phyloP scores from a whole-genome alignment of 1,284 basidiomycete genomes.

The Cronartium ribicola region DNA sequence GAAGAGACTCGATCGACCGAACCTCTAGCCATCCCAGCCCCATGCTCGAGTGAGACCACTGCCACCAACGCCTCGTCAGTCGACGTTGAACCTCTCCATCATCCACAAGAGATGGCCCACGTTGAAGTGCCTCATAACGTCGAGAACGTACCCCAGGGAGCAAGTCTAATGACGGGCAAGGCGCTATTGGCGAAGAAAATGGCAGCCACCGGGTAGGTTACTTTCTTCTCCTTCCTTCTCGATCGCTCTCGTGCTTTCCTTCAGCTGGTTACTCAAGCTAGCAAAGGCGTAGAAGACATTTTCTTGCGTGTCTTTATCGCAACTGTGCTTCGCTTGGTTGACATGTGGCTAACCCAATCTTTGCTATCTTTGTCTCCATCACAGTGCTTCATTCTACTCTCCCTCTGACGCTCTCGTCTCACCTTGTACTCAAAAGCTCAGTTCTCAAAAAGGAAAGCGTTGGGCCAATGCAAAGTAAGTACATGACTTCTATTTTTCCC shows the following conservation, averaged over 20 bases:
- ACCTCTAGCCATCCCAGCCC: background rate
- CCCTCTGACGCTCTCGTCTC: slow-evolving; percentile 40
- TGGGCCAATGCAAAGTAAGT: slow-evolving; percentile 41
- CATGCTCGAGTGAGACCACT: background rate
- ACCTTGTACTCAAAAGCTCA: slow-evolving; percentile 38
- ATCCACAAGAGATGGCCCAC: slow-evolving; percentile 40
- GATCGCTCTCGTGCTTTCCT: background rate
- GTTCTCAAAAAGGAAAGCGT: slow-evolving; percentile 37
- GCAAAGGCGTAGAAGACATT: background rate
- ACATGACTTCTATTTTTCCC: background rate
- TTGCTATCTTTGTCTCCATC: background rate
- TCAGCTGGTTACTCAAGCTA: background rate
- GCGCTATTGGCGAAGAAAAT: slow-evolving; percentile 40
- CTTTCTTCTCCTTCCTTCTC: background rate
- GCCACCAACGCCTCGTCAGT: background rate
- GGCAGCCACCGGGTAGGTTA: slow-evolving; percentile 34
- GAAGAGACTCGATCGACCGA: background rate
- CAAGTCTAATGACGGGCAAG: slow-evolving; percentile 32
- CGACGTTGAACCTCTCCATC: slow-evolving; percentile 38
- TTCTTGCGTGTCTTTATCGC: background rate
- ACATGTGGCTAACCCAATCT: background rate
- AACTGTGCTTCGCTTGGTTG: background rate
- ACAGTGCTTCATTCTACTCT: slow-evolving; percentile 39
- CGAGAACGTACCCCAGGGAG: slow-evolving; percentile 39
- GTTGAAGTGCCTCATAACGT: slow-evolving; percentile 41